phyloP scores from a whole-genome alignment of 2,329 filamentous ascomycete genomes.

The Oidium heveae region DNA sequence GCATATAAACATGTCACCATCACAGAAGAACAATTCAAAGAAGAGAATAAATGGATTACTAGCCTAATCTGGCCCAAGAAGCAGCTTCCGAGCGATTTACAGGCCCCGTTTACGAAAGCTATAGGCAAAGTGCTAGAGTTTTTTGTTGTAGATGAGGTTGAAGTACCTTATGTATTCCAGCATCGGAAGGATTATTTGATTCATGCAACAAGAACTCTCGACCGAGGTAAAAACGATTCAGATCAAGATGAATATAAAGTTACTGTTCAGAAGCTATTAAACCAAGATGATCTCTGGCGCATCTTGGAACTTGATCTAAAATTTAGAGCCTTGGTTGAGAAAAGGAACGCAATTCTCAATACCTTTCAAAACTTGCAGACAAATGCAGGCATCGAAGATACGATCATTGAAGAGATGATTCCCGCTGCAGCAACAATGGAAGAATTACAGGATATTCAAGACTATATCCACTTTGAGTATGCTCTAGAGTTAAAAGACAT shows the following conservation, averaged over 20 bases:
- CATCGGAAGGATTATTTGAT: conserved; percentile 96
- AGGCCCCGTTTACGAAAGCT: conserved; percentile 63
- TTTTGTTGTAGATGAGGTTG: conserved; percentile 79
- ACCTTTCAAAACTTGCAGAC: conserved; percentile 49
- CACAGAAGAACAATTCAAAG: conserved; percentile 61
- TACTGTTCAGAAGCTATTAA: conserved; percentile 65
- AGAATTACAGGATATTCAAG: conserved; percentile 86
- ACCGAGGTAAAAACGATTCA: conserved; percentile 35
- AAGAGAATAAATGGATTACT: conserved; percentile 82
- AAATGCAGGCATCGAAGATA: conserved; percentile 36
- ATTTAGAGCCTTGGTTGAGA: conserved; percentile 78
- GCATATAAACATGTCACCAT: conserved; percentile 57
- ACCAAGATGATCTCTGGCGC: conserved; percentile 83
- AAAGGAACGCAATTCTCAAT: conserved; percentile 62
- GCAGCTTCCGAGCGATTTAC: conserved; percentile 35
- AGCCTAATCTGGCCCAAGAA: conserved; percentile 80
- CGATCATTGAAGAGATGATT: conserved; percentile 62
- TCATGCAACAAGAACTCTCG: conserved; percentile 47
- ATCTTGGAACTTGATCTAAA: conserved; percentile 89
- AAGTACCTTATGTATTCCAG: conserved; percentile 94
- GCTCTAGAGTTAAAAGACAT: conserved; percentile 62
- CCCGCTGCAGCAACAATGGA: conserved; percentile 63
- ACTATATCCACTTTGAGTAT: conserved; percentile 91
- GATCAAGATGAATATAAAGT: conserved; percentile 50
- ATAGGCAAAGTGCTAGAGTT: conserved; percentile 86